A percentile compares a stretch with the other conserved stretches of the same genome.
Evolutionary conservation across 495 filamentous ascomycete genomes (phyloP).

Genomic region (Parathielavia appendiculata): DNA sequence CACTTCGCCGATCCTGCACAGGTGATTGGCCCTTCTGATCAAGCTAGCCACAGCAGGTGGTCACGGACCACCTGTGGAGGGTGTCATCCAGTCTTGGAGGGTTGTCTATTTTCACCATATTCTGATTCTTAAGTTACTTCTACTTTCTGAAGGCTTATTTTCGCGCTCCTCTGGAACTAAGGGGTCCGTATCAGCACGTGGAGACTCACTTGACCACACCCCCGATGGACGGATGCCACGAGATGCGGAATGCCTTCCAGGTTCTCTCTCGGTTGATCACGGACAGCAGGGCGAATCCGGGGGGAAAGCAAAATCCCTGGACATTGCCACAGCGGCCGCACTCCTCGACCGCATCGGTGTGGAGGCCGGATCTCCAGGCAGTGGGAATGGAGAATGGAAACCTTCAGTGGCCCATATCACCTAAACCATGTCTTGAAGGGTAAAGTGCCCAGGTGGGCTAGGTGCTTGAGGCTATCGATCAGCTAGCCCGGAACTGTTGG

Average conservation of each 20-base stretch:
- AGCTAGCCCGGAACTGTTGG: no score
- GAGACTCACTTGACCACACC: conserved; percentile 6
- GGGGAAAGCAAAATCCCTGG: no score
- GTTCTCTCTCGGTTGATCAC: no score
- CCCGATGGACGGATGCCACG: background rate
- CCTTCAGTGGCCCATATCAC: no score
- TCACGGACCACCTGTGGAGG: conserved; percentile 22
- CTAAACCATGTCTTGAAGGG: no score
- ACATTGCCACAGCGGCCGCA: no score
- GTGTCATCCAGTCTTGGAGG: conserved; percentile 11
- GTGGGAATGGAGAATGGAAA: background rate
- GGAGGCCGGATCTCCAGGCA: background rate
- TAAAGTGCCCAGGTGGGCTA: no score
- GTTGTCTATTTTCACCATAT: conserved; percentile 1
- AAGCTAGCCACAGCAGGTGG: conserved; percentile 9
- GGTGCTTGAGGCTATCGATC: no score
- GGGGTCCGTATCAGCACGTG: conserved; percentile 5
- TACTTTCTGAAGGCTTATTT: background rate
- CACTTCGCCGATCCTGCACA: conserved; percentile 5
- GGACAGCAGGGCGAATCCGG: background rate
- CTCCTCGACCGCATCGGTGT: background rate
- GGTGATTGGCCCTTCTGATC: conserved; percentile 11
- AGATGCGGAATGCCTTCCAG: background rate
- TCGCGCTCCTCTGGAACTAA: background rate
- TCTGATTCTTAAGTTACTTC: background rate